Base-by-base conservation (phyloP, 768 basidiomycete species). In the Boletus reticulatus region DNA sequence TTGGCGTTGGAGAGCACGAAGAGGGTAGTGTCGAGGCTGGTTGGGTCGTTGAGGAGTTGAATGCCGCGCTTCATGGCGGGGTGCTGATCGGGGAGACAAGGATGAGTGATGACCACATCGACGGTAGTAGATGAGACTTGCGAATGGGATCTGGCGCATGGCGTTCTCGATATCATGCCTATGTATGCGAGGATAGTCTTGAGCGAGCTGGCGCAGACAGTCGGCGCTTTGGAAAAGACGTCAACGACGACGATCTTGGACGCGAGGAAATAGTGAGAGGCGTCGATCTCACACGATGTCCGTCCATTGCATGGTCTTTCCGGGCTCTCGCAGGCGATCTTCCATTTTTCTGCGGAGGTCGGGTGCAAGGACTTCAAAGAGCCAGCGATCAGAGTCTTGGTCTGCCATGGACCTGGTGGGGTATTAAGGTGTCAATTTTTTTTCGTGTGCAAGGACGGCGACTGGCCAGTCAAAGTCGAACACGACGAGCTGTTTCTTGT, bases 401-500 rank as follows among this genome's bases (percentile, higher is more conserved):
- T 99, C 96, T 52, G 87, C 85, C 73, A 91, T 81, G 36, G 91
- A 93, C 90, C 90, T 93, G 62, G 32, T 37, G 31, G n/a, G 24
- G 34, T 22, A 10, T n/a, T 12, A 11, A 13, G 16, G 22, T 4
- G 12, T 48, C 29, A 37, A 14, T 16, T 38, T 20, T 17, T 24
- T 47, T 24, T 41, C 20, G 14, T 19, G 20, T 27, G 17, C 22
- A 53, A 58, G 24, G 41, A 31, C 20, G 16, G 36, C 29, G 43
- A 65, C 69, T 60, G 59, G 89, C 96, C 95, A 98, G 80, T 99
- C 96, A 75, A 98, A 99, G 72, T 99, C 96, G 62, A 89, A 98
- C 14, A 98, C 86, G 55, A 98, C 77, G 48, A 98, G 86, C 66
- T 94, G 91, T 58, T 76, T 79, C 37, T 70, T 65, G n/a, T 68